These are phyloP conservation scores for Clonostachys chloroleuca DNA, from an alignment of 2,329 filamentous ascomycete species.

Conservation along the genomic window DNA sequence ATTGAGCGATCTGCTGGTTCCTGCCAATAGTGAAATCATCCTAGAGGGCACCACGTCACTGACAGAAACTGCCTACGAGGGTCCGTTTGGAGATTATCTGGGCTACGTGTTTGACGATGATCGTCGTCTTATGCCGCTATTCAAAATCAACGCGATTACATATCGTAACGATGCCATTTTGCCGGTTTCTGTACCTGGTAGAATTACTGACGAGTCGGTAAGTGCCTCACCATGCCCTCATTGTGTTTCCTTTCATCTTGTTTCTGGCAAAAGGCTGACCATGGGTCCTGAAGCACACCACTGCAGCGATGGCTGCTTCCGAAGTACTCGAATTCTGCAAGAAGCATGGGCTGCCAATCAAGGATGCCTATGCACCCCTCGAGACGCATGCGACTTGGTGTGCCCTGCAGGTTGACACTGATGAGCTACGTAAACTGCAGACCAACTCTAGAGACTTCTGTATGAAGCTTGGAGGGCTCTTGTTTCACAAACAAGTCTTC, in stretches of 20 bases:
- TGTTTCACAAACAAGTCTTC: slow-evolving; percentile 34
- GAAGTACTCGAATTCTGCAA: slow-evolving; percentile 31
- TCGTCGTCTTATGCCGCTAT: slow-evolving; percentile 26
- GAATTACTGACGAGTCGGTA: slow-evolving; percentile 36
- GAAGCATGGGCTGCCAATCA: slow-evolving; percentile 31
- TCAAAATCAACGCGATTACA: slow-evolving; percentile 39
- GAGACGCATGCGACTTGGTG: slow-evolving; percentile 43
- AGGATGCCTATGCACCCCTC: slow-evolving; percentile 35
- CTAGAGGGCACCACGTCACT: slow-evolving; percentile 42
- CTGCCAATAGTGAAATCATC: slow-evolving; percentile 44
- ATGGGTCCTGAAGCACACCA: slow-evolving; percentile 18
- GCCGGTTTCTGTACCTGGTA: slow-evolving; percentile 39
- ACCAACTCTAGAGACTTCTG: slow-evolving; percentile 33
- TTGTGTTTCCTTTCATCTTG: background rate
- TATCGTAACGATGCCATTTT: slow-evolving; percentile 41
- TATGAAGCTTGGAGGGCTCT: slow-evolving; percentile 31
- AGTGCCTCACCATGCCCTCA: background rate
- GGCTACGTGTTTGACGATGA: slow-evolving; percentile 29
- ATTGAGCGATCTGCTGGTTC: slow-evolving; percentile 41
- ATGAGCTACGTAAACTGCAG: slow-evolving; percentile 50
- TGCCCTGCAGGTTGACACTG: slow-evolving; percentile 50
- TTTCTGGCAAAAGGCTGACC: no score
- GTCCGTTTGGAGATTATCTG: slow-evolving; percentile 39
- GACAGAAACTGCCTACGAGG: slow-evolving; percentile 34
- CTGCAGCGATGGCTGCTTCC: slow-evolving; percentile 33